A percentile compares a stretch with the other conserved stretches of the same genome.
These are phyloP conservation scores for Suillus cothurnatus DNA, from an alignment of 768 basidiomycete species.

Conservation along the genomic window DNA sequence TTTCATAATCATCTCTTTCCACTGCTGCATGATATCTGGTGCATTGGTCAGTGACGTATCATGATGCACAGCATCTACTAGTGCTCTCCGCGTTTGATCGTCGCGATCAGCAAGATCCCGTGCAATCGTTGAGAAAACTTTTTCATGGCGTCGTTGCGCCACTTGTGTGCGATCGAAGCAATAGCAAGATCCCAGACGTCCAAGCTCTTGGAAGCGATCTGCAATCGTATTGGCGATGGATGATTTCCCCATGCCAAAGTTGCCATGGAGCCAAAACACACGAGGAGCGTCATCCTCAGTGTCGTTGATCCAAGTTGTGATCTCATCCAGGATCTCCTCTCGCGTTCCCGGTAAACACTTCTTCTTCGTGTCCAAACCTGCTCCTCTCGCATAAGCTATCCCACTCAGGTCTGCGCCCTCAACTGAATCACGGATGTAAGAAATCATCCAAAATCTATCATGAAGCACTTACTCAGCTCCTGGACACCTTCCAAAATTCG, in stretches of 20 bases:
- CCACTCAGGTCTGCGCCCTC: conserved; percentile 1
- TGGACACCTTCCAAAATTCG: background rate
- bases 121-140: conserved; percentile 19
- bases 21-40: too few relatives aligned
- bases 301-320: conserved; percentile 27
- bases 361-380: conserved; percentile 9
- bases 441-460: background rate
- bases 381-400: conserved; percentile 1
- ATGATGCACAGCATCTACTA: too few relatives aligned
- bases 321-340: conserved; percentile 24
- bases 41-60: too few relatives aligned
- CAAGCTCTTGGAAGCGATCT: conserved; percentile 11
- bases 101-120: background rate
- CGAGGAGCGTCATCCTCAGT: conserved; percentile 7
- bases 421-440: background rate
- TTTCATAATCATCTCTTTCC: too few relatives aligned
- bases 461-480: background rate
- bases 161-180: conserved; percentile 24
- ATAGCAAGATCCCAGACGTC: conserved; percentile 18
- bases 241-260: conserved; percentile 26
- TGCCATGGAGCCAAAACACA: too few relatives aligned
- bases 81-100: too few relatives aligned
- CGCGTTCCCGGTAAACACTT: conserved; percentile 27
- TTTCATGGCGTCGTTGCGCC: conserved; percentile 9
- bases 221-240: conserved; percentile 26